Conservation (phyloP, 257 asterid species). For the Fraxinus cuspidata region DNA sequence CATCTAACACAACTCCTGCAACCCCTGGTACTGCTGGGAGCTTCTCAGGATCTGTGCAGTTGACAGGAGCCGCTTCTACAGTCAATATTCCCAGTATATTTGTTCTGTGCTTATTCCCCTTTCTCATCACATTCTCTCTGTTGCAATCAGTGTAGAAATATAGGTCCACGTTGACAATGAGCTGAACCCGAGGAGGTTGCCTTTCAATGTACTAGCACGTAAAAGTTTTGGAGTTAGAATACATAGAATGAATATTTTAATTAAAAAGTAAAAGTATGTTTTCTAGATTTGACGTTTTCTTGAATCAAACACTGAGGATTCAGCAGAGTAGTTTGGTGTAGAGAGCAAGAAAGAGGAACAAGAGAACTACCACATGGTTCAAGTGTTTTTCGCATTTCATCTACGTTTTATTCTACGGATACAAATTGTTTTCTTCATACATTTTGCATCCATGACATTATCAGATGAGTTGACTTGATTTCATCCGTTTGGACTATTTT, state of each 20-base stretch:
- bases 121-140: slow-evolving; percentile 32
- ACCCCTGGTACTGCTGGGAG: slow-evolving; percentile 57
- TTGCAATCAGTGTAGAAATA: slow-evolving; percentile 31
- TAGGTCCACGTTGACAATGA: slow-evolving; percentile 21
- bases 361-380: slow-evolving; percentile 14
- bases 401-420: neutral
- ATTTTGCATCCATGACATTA: neutral
- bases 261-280: slow-evolving; percentile 19
- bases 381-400: slow-evolving; percentile 20
- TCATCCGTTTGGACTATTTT: neutral
- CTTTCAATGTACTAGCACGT: slow-evolving; percentile 25
- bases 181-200: slow-evolving; percentile 21
- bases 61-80: slow-evolving; percentile 66
- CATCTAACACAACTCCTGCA: slow-evolving; percentile 51
- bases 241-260: slow-evolving; percentile 30
- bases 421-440: neutral
- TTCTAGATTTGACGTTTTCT: slow-evolving; percentile 21
- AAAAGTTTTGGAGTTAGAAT: slow-evolving; percentile 46
- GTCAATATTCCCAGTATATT: slow-evolving; percentile 32
- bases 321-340: slow-evolving; percentile 2
- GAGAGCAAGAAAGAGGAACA: slow-evolving; percentile 21
- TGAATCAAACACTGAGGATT: slow-evolving; percentile 18
- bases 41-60: slow-evolving; percentile 92
- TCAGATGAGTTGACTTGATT: neutral
- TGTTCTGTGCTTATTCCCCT: slow-evolving; percentile 27